These are phyloP conservation scores for Alternaria brassicicola DNA, from an alignment of 2,329 filamentous ascomycete genomes.

Conservation along the genomic window DNA sequence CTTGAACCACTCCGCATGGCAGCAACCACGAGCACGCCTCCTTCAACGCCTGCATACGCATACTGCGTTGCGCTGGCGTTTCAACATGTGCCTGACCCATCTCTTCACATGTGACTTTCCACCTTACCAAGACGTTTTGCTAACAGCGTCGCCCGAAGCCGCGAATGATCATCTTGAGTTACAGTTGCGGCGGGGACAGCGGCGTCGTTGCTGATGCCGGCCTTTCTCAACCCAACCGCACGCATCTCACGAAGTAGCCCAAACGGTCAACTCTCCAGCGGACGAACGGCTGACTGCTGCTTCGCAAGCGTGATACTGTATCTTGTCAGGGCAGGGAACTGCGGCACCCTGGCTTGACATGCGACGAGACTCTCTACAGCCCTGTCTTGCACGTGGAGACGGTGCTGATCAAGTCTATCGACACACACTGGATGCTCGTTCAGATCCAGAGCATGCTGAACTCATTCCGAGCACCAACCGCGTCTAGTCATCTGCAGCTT, in stretches of 20 bases:
- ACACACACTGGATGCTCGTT: neutral
- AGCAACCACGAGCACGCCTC: neutral
- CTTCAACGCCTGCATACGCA: constrained; percentile 7
- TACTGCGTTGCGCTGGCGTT: neutral
- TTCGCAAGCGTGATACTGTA: neutral
- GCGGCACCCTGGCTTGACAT: neutral
- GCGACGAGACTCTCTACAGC: neutral
- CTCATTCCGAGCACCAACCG: neutral
- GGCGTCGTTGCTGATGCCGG: neutral
- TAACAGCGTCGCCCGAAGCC: neutral
- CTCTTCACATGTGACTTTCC: neutral
- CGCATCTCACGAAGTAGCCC: neutral
- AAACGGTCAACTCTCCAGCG: neutral
- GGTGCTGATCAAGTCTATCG: neutral
- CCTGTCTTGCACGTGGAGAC: neutral
- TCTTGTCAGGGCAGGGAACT: neutral
- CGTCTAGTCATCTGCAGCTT: neutral
- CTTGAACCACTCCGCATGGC: neutral
- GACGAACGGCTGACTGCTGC: neutral
- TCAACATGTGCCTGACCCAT: neutral
- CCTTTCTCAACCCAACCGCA: neutral
- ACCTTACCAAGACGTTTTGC: neutral
- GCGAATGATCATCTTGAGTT: neutral
- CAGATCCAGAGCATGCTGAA: neutral
- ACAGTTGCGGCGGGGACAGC: neutral